These are phyloP conservation scores for Aegilops bicornis DNA, from an alignment of 176 grass and related monocot species.

Conservation along the genomic window DNA sequence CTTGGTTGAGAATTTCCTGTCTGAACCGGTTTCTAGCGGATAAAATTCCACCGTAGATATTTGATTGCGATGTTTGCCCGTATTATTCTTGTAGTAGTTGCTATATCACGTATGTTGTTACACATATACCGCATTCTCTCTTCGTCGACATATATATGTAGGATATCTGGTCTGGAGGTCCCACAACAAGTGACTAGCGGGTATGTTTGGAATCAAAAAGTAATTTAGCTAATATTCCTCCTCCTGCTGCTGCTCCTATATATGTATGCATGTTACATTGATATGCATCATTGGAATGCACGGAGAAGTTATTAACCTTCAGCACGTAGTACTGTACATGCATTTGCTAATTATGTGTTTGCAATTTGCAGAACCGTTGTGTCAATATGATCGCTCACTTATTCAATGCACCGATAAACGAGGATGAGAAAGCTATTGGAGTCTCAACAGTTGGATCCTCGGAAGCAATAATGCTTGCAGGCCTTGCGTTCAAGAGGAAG, in stretches of 20 bases:
- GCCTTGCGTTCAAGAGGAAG: conserved; percentile 75
- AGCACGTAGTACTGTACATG: neutral
- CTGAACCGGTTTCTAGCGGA: too few species aligned
- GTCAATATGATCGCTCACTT: conserved; percentile 76
- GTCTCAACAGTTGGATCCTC: conserved; percentile 71
- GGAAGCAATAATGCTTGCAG: conserved; percentile 79
- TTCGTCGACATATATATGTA: too few species aligned
- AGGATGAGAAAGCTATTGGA: conserved; percentile 56
- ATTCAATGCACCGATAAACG: conserved; percentile 55
- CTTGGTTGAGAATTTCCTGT: too few species aligned
- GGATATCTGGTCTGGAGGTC: too few species aligned
- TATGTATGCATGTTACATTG: neutral
- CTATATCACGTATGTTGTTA: too few species aligned
- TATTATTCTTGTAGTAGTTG: too few species aligned
- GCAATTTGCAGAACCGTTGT: conserved; percentile 60
- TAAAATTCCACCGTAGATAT: too few species aligned
- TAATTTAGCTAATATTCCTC: neutral
- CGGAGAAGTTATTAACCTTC: neutral
- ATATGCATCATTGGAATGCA: neutral
- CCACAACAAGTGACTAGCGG: too few species aligned
- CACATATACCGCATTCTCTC: too few species aligned
- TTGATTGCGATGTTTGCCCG: too few species aligned
- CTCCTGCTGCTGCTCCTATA: too few species aligned
- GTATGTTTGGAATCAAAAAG: too few species aligned
- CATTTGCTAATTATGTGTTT: conserved; percentile 16